These are phyloP conservation scores for Solanum megistacrolobum DNA, from an alignment of 257 asterid genomes.

Conservation along the genomic window DNA sequence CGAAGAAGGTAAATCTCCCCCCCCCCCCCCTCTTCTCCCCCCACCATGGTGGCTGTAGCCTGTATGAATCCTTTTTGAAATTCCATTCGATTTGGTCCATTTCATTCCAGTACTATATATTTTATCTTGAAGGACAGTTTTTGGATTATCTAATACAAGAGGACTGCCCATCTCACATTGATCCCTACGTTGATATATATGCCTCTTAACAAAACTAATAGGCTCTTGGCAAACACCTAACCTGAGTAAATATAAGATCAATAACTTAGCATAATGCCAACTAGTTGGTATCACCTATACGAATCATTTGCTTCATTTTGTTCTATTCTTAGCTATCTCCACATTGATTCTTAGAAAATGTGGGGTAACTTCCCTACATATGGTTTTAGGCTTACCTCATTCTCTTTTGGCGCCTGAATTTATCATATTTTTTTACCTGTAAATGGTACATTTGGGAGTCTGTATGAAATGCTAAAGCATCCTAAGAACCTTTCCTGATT, in stretches of 20 bases:
- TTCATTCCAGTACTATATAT: not conserved
- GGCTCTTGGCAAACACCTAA: not conserved
- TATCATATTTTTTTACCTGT: not conserved
- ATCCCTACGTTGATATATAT: not conserved
- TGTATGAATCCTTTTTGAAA: not conserved
- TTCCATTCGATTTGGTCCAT: not conserved
- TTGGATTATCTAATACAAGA: not conserved
- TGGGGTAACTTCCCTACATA: not conserved
- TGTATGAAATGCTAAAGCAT: not conserved
- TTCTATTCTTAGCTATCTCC: not conserved
- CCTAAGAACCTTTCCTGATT: not conserved
- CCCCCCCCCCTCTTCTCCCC: not conserved
- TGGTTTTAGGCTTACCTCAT: not conserved
- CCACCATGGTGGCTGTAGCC: not conserved
- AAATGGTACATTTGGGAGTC: not conserved
- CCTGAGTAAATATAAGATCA: not conserved
- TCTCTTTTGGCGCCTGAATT: not conserved
- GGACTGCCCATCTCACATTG: not conserved
- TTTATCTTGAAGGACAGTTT: not conserved
- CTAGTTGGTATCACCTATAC: not conserved
- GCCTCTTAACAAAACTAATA: not conserved
- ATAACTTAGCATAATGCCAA: not conserved
- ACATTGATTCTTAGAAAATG: not conserved
- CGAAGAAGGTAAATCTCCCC: conserved; percentile 43
- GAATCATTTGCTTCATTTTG: not conserved